These are phyloP conservation scores for Silene uniflora DNA, from an alignment of 148 eudicot species.

Conservation along the genomic window DNA sequence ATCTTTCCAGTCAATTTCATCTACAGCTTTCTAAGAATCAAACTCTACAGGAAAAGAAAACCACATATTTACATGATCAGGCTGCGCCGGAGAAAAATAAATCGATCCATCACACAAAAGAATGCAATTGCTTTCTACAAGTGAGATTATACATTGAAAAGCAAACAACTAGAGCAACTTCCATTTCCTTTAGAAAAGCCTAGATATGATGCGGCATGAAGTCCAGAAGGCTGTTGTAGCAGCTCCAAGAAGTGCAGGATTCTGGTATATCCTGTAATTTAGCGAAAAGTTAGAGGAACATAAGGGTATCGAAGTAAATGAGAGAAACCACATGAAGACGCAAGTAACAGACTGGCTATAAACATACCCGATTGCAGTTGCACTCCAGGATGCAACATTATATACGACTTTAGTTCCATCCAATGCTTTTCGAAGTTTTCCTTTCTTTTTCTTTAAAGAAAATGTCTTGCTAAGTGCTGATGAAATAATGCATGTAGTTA, in stretches of 20 bases:
- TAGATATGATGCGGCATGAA: constrained; percentile 81
- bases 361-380: constrained; percentile 92
- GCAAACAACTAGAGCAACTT: constrained; percentile 18
- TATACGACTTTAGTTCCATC: constrained; percentile 90
- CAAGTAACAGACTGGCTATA: neutral
- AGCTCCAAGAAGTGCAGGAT: constrained; percentile 78
- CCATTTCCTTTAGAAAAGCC: constrained; percentile 43
- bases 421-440: constrained; percentile 95
- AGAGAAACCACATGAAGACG: no score
- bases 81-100: constrained; percentile 23
- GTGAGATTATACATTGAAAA: constrained; percentile 22
- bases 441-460: constrained; percentile 71
- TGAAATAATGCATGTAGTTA: constrained; percentile 20
- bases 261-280: constrained; percentile 77
- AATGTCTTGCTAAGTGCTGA: constrained; percentile 90
- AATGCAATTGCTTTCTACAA: constrained; percentile 34
- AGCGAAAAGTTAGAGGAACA: neutral
- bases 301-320: neutral
- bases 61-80: constrained; percentile 48
- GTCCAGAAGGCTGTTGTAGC: constrained; percentile 98
- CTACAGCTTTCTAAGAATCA: neutral
- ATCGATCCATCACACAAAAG: constrained; percentile 36
- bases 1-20: constrained; percentile 4
- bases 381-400: constrained; percentile 98
- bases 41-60: constrained; percentile 19